Evolutionary conservation across 1,284 basidiomycete species (phyloP).

Genomic region (Cutaneotrichosporon dermatis): DNA sequence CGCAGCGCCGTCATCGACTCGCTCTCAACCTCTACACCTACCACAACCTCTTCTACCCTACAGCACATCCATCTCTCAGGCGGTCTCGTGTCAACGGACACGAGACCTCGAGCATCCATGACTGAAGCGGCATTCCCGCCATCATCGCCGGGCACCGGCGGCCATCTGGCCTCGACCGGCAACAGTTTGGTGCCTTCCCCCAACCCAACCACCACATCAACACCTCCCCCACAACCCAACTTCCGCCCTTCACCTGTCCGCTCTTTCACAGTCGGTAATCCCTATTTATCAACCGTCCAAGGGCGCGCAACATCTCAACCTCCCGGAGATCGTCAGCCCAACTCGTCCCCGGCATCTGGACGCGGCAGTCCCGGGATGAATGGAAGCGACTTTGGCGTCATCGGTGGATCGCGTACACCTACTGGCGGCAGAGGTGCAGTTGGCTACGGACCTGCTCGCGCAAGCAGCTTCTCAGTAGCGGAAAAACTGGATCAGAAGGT

Average conservation of each 20-base stretch:
- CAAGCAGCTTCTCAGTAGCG: constrained; percentile 41
- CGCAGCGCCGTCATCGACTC: too few relatives aligned
- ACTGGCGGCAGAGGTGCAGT: constrained; percentile 6
- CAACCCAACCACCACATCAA: not conserved
- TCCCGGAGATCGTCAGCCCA: constrained; percentile 34
- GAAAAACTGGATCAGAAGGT: constrained; percentile 12
- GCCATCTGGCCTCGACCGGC: not conserved
- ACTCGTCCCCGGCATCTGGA: constrained; percentile 32
- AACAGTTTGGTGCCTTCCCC: not conserved
- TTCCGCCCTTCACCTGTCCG: constrained; percentile 20
- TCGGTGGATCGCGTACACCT: constrained; percentile 39
- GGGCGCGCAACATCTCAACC: constrained; percentile 41
- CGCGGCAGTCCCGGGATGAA: constrained; percentile 30
- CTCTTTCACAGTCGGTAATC: constrained; percentile 19
- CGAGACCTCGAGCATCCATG: not conserved
- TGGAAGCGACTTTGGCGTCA: constrained; percentile 36
- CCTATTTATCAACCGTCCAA: constrained; percentile 26
- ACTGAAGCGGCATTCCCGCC: not conserved
- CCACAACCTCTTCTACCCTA: too few relatives aligned
- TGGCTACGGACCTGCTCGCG: constrained; percentile 17
- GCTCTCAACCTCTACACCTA: too few relatives aligned
- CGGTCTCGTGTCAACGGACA: constrained; percentile 3
- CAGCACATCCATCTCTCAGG: not conserved
- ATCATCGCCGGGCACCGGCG: too few relatives aligned
- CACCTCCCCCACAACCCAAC: constrained; percentile 6